phyloP scores from a whole-genome alignment of 2,329 filamentous ascomycete species.

The Cercospora zeae-maydis region DNA sequence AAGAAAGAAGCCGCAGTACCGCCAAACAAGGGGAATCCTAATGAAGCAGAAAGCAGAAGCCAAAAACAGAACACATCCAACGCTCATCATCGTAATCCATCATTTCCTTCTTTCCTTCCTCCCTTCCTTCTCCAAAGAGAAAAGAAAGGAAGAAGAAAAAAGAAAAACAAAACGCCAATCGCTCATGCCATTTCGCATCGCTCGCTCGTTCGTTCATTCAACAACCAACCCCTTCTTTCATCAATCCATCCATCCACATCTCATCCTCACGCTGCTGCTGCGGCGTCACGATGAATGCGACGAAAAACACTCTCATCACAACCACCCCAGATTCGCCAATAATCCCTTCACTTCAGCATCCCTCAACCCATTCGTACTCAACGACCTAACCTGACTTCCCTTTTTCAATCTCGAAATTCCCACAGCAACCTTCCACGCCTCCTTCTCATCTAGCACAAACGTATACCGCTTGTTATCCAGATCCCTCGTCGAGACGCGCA shows the following conservation, averaged over 20 bases:
- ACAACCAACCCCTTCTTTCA: too few relatives aligned
- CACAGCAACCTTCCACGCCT: conserved; percentile 61
- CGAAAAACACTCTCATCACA: too few relatives aligned
- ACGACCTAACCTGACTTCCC: conserved; percentile 53
- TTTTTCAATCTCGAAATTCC: conserved; percentile 56
- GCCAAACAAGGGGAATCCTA: too few relatives aligned
- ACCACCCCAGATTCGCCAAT: conserved; percentile 36
- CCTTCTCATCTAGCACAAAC: conserved; percentile 56
- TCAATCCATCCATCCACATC: not conserved
- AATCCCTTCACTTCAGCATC: conserved; percentile 42
- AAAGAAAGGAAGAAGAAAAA: too few relatives aligned
- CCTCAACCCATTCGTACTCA: conserved; percentile 54
- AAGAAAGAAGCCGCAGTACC: too few relatives aligned
- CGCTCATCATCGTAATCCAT: too few relatives aligned
- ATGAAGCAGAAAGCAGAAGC: too few relatives aligned
- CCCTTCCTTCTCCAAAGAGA: too few relatives aligned
- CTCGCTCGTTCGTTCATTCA: not conserved
- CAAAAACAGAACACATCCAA: too few relatives aligned
- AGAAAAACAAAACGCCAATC: not conserved
- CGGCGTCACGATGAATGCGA: too few relatives aligned
- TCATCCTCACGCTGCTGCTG: too few relatives aligned
- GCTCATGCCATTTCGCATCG: conserved; percentile 4
- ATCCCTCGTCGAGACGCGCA: conserved; percentile 58
- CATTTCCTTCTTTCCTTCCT: too few relatives aligned
- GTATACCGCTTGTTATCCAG: conserved; percentile 60